These are phyloP conservation scores for Citrus cavaleriei DNA, from an alignment of 345 rosid genomes.

Conservation along the genomic window DNA sequence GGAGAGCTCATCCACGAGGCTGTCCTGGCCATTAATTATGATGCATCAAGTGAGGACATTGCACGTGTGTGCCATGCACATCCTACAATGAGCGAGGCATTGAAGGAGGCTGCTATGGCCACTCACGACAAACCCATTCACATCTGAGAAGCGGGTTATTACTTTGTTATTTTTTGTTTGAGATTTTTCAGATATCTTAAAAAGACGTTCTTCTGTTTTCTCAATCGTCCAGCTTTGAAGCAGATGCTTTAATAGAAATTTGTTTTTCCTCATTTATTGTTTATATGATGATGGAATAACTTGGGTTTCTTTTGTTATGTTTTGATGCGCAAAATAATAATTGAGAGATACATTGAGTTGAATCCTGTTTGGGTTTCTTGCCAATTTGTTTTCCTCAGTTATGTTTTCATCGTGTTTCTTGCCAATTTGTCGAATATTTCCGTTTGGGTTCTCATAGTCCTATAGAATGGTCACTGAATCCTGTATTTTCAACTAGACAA, in stretches of 20 bases:
- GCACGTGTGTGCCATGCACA: constrained; percentile 98
- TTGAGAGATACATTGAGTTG: not conserved
- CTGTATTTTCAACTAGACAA: not conserved
- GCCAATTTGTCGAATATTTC: not conserved
- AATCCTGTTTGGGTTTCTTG: not conserved
- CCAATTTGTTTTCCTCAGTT: too few relatives aligned
- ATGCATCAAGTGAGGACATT: constrained; percentile 90
- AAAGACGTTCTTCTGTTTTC: constrained; percentile 13
- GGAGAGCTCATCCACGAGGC: constrained; percentile 99
- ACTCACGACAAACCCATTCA: constrained; percentile 99
- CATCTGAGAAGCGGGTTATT: constrained; percentile 34
- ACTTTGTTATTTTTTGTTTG: constrained; percentile 15
- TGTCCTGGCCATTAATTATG: constrained; percentile 77
- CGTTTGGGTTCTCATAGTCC: not conserved
- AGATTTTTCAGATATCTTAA: constrained; percentile 11
- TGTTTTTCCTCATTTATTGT: constrained; percentile 10
- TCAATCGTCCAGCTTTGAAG: constrained; percentile 15
- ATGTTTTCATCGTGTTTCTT: not conserved
- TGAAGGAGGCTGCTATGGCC: constrained; percentile 99
- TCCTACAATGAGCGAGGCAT: constrained; percentile 98
- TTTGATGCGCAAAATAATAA: constrained; percentile 12
- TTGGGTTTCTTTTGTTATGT: not conserved
- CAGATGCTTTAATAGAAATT: constrained; percentile 20
- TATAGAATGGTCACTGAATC: not conserved
- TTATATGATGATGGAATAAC: constrained; percentile 18